Evolutionary conservation across 164 flowering plant species (phyloP).

Genomic region (Vitis vinifera): ASM3070453v1 NC_081815.1:19177001-19177500

Average conservation of each 20-base stretch:
- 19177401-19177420: no score
- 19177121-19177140: conserved; percentile 43
- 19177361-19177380: no score
- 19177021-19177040: conserved; percentile 70
- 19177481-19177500: no score
- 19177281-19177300: no score
- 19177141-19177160: conserved; percentile 30
- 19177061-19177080: conserved; percentile 37
- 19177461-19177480: no score
- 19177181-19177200: conserved; percentile 18
- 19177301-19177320: no score
- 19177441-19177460: no score
- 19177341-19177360: no score
- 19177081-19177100: conserved; percentile 55
- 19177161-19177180: conserved; percentile 30
- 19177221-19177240: not conserved
- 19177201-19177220: conserved; percentile 16
- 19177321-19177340: no score
- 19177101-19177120: conserved; percentile 50
- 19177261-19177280: not conserved
- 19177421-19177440: no score
- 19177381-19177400: no score
- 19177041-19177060: conserved; percentile 25
- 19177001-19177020: conserved; percentile 60
- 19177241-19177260: not conserved